A percentile compares a stretch with the other conserved stretches of the same genome.
phyloP scores from a whole-genome alignment of 176 grass and related monocot genomes.

The Panicum miliaceum region DNA sequence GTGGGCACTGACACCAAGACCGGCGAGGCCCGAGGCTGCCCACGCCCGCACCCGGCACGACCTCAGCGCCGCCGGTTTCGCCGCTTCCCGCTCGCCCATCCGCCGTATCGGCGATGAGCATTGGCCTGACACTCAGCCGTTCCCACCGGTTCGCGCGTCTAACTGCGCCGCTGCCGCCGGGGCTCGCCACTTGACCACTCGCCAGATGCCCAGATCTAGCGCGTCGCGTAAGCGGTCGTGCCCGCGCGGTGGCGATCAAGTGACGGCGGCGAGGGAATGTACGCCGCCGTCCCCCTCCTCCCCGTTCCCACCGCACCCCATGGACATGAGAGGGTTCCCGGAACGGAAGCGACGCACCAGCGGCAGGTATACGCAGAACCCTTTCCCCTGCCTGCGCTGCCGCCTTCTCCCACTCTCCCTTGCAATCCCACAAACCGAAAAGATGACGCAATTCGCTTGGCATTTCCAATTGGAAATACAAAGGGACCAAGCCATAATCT shows the following conservation, averaged over 20 bases:
- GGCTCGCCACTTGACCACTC: background rate
- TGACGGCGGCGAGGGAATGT: slow-evolving; percentile 5
- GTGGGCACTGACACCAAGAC: too few relatives aligned
- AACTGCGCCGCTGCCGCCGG: background rate
- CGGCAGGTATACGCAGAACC: slow-evolving; percentile 9
- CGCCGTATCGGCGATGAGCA: background rate
- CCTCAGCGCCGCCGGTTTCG: background rate
- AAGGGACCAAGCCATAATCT: too few relatives aligned
- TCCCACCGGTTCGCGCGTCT: background rate
- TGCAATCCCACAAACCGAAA: background rate
- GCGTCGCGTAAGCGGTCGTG: background rate
- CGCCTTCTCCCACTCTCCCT: background rate
- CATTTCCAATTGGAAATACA: background rate
- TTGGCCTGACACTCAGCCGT: background rate
- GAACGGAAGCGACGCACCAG: background rate
- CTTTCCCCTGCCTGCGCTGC: background rate
- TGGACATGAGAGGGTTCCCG: background rate
- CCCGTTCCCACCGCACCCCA: background rate
- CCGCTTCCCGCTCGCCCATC: background rate
- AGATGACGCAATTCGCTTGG: background rate
- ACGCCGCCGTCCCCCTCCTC: background rate
- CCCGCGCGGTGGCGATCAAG: slow-evolving; percentile 2
- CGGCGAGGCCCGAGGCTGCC: too few relatives aligned
- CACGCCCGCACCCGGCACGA: too few relatives aligned
- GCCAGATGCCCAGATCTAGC: background rate